Base-by-base conservation (phyloP, 352 stramenopile genomes). In the Pythium phragmitis region DNA sequence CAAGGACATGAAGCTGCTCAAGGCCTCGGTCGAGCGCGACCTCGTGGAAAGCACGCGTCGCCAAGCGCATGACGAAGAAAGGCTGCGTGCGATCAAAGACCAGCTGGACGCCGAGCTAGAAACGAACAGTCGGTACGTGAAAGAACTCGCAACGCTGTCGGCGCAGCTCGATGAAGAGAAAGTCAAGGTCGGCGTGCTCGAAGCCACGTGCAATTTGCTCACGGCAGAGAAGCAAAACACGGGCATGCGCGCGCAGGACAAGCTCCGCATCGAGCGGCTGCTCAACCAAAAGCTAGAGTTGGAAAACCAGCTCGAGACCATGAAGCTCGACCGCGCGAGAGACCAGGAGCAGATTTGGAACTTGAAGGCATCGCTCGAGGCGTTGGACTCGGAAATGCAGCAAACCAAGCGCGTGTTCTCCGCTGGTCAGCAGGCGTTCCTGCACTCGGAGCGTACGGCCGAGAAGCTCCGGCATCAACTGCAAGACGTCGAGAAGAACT, bases 241-340 rank as follows among this genome's bases (percentile, higher is more conserved):
- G 4, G 82, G 79, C 12, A 92, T 92, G 81, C 77, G 82, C 0
- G 80, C 80, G 8, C 82, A 91, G 69, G 85, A 94, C 63, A 92
- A 92, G 45, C 68, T 91, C 16, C 82, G 81, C 0, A 92, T 94
- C 30, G 85, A 94, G 42, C 54, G 80, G 12, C 63, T 94, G 0
- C 48, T 93, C 0, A 92, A 92, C 57, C 78, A 93, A 55, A 95
- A 93, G 58, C 62, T 89, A 30, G 81, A 95, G 50, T 71, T 93
- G 0, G 80, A 95, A 61, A 80, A 80, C 12, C 42, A 73, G 4
- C 68, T 93, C 0, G 86, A 92, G 21, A 60, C 60, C 3, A 69
- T 82, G 55, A 88, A 87, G 37, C 46, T 81, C 1, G 77, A 91
- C 9, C 73, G 72, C 13, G 73, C 83, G 5, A 79, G 75, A 47